Evolutionary conservation across 768 basidiomycete species (phyloP).

Genomic region (Lentinula raphanica): DNA sequence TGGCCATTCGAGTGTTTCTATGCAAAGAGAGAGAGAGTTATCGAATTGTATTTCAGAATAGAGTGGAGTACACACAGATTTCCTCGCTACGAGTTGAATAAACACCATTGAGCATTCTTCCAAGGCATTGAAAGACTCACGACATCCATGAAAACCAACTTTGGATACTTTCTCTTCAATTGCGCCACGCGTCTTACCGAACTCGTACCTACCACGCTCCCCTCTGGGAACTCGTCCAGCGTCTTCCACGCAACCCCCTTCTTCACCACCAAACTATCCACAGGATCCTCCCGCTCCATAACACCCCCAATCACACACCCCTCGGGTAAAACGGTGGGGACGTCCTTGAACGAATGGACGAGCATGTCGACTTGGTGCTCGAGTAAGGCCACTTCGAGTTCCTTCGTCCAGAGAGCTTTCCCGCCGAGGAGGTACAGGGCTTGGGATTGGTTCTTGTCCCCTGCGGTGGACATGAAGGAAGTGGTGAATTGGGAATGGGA

Average conservation of each 20-base stretch:
- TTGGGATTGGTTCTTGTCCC: constrained; percentile 90
- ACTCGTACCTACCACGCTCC: constrained; percentile 92
- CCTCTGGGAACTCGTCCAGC: constrained; percentile 79
- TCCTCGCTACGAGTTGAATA: constrained; percentile 62
- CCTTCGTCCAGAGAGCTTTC: constrained; percentile 95
- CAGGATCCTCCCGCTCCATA: constrained; percentile 80
- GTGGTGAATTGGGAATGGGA: constrained; percentile 36
- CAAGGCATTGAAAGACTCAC: constrained; percentile 45
- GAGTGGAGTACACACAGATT: constrained; percentile 61
- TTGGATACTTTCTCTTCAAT: constrained; percentile 70
- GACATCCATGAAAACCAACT: constrained; percentile 79
- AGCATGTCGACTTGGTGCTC: constrained; percentile 80
- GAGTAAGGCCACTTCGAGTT: constrained; percentile 82
- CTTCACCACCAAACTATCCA: constrained; percentile 85
- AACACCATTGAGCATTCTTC: background rate
- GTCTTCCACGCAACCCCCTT: constrained; percentile 49
- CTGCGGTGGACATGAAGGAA: constrained; percentile 54
- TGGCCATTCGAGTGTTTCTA: constrained; percentile 85
- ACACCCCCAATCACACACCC: constrained; percentile 86
- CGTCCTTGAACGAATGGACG: constrained; percentile 89
- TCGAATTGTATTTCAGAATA: background rate
- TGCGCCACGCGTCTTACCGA: constrained; percentile 92
- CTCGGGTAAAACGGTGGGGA: constrained; percentile 81
- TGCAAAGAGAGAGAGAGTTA: constrained; percentile 4
- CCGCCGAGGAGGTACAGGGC: constrained; percentile 84